Evolutionary conservation across 2,329 filamentous ascomycete species (phyloP), one percentile per base, ranked within the genome.

Genomic region (Paecilomyces formosus): DNA sequence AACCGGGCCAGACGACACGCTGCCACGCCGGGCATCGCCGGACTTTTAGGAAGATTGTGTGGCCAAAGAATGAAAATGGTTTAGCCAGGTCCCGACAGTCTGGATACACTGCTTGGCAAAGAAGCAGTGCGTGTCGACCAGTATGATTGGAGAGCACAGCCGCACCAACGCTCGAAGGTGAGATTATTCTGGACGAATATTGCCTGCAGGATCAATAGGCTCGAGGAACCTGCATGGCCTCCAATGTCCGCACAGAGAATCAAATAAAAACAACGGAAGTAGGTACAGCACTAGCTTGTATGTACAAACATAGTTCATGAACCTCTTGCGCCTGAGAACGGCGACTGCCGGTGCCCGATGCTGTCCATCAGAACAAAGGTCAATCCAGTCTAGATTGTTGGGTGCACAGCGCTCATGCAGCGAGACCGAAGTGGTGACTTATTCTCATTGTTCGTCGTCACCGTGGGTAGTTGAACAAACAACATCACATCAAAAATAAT

Each of bases 41-140:
- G 39, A 45, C 39, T 18, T 45, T 45, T n/a, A 18, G 39, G 24
- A 45, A 18, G 5, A 45, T 45, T 45, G n/a, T 45, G 39, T 21
- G 39, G 39, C n/a, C 13, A 56, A 58, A 50, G 24, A 31, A 61
- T 61, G 33, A 60, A 65, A 62, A 49, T 59, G 65, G 68, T 60
- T 65, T 69, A 70, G 68, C 59, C 45, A 60, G 56, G 66, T 62
- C 70, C 72, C 70, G 68, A 66, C 63, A 64, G 58, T 68, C 57
- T 72, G 72, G 72, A 63, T 67, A 64, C 59, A 63, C 63, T 62
- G 63, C 66, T 70, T 71, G 68, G 68, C 67, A 63, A 70, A 62
- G 56, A 61, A 64, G 66, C 70, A 69, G 70, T 71, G 68, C 68
- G 66, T 65, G 63, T 68, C 63, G 60, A 64, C 61, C 60, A 54